A percentile compares a stretch with the other conserved stretches of the same genome.
Evolutionary conservation across 2,329 filamentous ascomycete species (phyloP).

Genomic region (Neofusicoccum parvum): DNA sequence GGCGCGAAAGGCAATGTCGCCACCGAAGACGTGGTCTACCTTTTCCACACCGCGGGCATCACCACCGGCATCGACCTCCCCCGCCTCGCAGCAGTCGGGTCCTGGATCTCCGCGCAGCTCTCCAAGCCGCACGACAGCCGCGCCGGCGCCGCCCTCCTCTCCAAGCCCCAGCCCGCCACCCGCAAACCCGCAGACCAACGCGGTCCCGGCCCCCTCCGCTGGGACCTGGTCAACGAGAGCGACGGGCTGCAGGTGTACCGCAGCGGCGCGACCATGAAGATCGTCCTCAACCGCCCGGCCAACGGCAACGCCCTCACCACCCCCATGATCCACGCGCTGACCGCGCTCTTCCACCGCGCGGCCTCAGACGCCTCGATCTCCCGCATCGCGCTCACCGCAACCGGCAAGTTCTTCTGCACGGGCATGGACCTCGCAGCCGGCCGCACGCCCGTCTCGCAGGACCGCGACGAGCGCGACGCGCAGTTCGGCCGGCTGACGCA

Average conservation of each 20-base stretch:
- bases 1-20: constrained; percentile 33
- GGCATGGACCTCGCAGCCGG: constrained; percentile 42
- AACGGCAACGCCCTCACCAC: constrained; percentile 46
- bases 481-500: constrained; percentile 24
- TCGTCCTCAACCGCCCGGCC: constrained; percentile 38
- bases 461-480: neutral
- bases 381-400: constrained; percentile 41
- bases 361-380: constrained; percentile 31
- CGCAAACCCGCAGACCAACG: neutral
- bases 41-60: constrained; percentile 29
- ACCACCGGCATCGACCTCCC: constrained; percentile 29
- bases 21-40: constrained; percentile 33
- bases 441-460: constrained; percentile 25
- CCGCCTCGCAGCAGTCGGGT: constrained; percentile 26
- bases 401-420: constrained; percentile 46
- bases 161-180: neutral
- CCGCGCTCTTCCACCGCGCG: constrained; percentile 29
- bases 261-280: constrained; percentile 34
- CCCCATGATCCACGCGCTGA: constrained; percentile 40
- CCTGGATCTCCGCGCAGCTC: constrained; percentile 30
- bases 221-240: constrained; percentile 26
- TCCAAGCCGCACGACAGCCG: constrained; percentile 28
- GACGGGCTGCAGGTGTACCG: constrained; percentile 33
- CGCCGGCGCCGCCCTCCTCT: constrained; percentile 23
- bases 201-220: neutral